phyloP scores from a whole-genome alignment of 2,329 filamentous ascomycete genomes.

The Myriosclerotinia scirpicola region DNA sequence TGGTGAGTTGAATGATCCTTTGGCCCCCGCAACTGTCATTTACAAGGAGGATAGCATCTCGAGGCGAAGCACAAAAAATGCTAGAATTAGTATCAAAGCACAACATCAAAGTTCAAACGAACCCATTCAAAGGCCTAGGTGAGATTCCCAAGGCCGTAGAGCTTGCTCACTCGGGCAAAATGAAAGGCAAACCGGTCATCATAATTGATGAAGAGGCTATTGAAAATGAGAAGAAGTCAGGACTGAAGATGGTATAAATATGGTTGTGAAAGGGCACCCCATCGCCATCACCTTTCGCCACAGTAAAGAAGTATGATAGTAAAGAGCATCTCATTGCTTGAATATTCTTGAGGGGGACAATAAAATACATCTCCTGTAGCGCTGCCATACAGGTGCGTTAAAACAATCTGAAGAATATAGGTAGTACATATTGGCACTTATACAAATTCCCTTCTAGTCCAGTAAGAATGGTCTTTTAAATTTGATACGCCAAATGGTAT shows the following conservation, averaged over 20 bases:
- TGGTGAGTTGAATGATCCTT: constrained; percentile 25
- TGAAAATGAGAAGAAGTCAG: constrained; percentile 32
- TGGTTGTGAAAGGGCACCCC: background rate
- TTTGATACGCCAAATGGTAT: constrained; percentile 19
- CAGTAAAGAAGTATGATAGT: background rate
- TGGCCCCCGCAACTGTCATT: constrained; percentile 16
- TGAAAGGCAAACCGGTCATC: constrained; percentile 56
- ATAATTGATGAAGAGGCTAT: constrained; percentile 48
- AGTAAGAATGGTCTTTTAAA: constrained; percentile 13
- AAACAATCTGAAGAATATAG: constrained; percentile 15
- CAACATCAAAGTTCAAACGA: constrained; percentile 51
- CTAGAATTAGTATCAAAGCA: constrained; percentile 48
- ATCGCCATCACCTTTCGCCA: background rate
- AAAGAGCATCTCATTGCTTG: background rate
- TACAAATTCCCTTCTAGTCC: constrained; percentile 10
- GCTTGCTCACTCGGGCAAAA: constrained; percentile 52
- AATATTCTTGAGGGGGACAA: background rate
- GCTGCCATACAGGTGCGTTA: background rate
- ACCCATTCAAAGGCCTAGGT: constrained; percentile 52
- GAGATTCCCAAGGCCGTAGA: constrained; percentile 52
- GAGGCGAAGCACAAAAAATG: constrained; percentile 49
- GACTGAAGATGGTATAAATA: constrained; percentile 29
- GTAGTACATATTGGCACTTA: constrained; percentile 8
- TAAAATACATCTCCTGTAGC: constrained; percentile 1
- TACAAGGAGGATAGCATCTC: constrained; percentile 41